These are phyloP conservation scores for Zymoseptoria crescenta DNA, from an alignment of 2,329 filamentous ascomycete species.

Conservation along the genomic window DNA sequence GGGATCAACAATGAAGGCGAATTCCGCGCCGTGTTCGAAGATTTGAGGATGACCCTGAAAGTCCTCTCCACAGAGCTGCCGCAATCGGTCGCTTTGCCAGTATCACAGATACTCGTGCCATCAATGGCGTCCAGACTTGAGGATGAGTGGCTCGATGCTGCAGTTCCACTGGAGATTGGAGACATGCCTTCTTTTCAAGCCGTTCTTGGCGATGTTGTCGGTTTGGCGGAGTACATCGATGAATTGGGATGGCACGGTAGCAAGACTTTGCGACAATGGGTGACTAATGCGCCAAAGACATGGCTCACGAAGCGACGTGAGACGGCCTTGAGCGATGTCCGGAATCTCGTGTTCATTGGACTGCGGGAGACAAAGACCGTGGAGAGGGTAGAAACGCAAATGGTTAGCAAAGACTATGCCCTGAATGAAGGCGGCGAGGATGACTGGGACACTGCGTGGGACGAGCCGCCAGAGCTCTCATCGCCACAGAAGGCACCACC, in stretches of 20 bases:
- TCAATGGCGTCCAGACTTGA: conserved; percentile 61
- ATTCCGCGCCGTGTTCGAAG: conserved; percentile 32
- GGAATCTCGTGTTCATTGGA: conserved; percentile 59
- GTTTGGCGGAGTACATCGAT: conserved; percentile 58
- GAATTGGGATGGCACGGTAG: conserved; percentile 55
- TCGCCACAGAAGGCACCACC: conserved; percentile 15
- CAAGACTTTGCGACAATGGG: conserved; percentile 66
- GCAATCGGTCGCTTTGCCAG: conserved; percentile 38
- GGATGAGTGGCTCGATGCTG: conserved; percentile 64
- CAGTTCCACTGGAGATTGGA: conserved; percentile 66
- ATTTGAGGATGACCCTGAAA: conserved; percentile 38
- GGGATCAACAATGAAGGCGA: conserved; percentile 15
- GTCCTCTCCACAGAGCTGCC: conserved; percentile 48
- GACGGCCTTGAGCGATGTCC: conserved; percentile 65
- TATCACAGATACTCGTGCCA: conserved; percentile 65
- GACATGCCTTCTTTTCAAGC: conserved; percentile 65
- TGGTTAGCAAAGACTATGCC: conserved; percentile 62
- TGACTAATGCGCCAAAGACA: conserved; percentile 66
- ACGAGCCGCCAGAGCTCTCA: conserved; percentile 51
- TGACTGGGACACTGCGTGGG: conserved; percentile 78
- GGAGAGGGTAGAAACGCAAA: conserved; percentile 77
- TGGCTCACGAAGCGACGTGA: conserved; percentile 85
- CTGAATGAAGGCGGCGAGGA: conserved; percentile 41
- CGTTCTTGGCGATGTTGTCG: conserved; percentile 55
- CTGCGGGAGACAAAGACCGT: conserved; percentile 62